Evolutionary conservation across 1,139 yeast species (phyloP), one percentile per base, ranked within the genome.

Genomic region (Nakaseomyces bracarensis): DNA sequence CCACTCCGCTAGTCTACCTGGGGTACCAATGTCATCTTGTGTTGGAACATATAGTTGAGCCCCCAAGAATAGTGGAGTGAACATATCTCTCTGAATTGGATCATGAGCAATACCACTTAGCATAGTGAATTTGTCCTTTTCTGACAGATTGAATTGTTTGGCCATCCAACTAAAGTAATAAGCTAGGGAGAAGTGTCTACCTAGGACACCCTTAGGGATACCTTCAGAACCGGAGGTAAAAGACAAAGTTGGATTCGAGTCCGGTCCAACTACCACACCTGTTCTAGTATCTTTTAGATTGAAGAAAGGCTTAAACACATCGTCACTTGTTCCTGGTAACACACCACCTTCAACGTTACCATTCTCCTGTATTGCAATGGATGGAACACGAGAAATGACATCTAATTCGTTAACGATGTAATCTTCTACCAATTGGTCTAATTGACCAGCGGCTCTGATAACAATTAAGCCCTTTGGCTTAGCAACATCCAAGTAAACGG

Each of bases 91-190:
- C 69, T 91, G 99, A 49, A 91, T 91, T 13, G 99, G 99, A 66
- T 91, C 99, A 61, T 91, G 99, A 0, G 99, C 99, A 63, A 91
- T 91, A 59, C 99, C 99, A 21, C 95, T 84, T 47, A 91, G 74
- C 99, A 91, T 91, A 19, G 99, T 93, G 68, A 91, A 91, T 60
- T 73, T 82, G 65, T 93, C 98, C 35, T 79, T 74, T 45, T 76
- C 83, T 27, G 83, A 74, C 39, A 91, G 72, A 35, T 79, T 77
- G 58, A 93, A 91, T 42, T 80, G 75, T 60, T 84, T 66, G 14
- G 96, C 74, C 99, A 91, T 91, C 99, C 99, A 91, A 30, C 95
- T 95, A 74, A 91, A 91, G 65, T 91, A 91, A 68, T 93, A 91
- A 1, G 98, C 95, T 50, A 91, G 71, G 1, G 97, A 89, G 64